These are phyloP conservation scores for Actinomucor elegans DNA, from an alignment of 371 early-diverging fungal genomes.

Conservation along the genomic window DNA sequence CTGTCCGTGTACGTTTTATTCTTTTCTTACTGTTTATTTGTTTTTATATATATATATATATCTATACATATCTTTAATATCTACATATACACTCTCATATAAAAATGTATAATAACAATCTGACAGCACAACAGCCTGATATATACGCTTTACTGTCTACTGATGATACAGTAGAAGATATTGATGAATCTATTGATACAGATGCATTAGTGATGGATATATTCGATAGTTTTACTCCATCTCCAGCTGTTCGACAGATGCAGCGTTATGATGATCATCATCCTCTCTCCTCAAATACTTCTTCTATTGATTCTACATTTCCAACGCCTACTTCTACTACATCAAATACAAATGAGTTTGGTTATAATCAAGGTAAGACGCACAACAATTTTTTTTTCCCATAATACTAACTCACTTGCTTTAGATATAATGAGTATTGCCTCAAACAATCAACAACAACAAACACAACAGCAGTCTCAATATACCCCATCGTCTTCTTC, in stretches of 20 bases:
- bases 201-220: conserved; percentile 18
- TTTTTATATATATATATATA: not conserved
- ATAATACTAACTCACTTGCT: too few species aligned
- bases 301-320: not conserved
- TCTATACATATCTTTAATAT: too few species aligned
- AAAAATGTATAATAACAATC: not conserved
- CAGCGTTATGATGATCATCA: conserved; percentile 3
- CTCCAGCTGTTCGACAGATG: too few species aligned
- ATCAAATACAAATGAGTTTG: conserved; percentile 5
- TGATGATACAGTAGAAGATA: conserved; percentile 14
- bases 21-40: not conserved
- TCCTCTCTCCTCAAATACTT: not conserved
- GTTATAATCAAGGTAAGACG: conserved; percentile 16
- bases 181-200: conserved; percentile 12
- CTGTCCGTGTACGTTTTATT: not conserved
- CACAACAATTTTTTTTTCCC: not conserved
- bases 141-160: conserved; percentile 17
- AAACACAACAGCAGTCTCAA: not conserved
- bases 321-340: not conserved
- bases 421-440: too few species aligned
- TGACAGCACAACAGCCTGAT: conserved; percentile 10
- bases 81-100: not conserved
- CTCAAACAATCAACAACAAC: too few species aligned
- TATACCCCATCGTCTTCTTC: conserved; percentile 18
- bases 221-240: conserved; percentile 7